Evolutionary conservation across 2,329 filamentous ascomycete species (phyloP).

Genomic region (Trichoderma hamatum): DNA sequence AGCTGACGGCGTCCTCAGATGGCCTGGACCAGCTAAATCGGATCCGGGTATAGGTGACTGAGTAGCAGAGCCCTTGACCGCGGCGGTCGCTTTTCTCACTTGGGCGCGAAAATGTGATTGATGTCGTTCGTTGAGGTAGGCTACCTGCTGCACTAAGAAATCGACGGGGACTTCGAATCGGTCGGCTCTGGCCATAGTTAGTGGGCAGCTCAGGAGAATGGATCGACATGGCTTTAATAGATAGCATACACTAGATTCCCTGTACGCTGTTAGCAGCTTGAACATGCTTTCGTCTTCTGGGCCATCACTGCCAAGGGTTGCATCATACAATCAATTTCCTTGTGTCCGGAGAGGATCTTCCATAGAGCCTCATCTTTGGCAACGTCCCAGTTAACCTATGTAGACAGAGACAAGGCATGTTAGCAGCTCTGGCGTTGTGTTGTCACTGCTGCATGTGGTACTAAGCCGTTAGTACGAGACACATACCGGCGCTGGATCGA

Average conservation of each 20-base stretch:
- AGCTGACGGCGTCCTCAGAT: constrained; percentile 53
- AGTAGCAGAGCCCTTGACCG: constrained; percentile 56
- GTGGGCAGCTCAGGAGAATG: neutral
- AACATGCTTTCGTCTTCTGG: neutral
- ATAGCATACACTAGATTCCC: constrained; percentile 73
- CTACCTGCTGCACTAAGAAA: constrained; percentile 90
- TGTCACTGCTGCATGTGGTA: constrained; percentile 4
- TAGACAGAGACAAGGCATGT: constrained; percentile 9
- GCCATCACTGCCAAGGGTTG: neutral
- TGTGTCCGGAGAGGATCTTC: constrained; percentile 84
- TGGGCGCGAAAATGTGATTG: constrained; percentile 87
- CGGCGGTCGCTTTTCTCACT: constrained; percentile 73
- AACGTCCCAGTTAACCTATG: constrained; percentile 84
- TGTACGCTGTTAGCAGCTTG: constrained; percentile 40
- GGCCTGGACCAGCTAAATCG: constrained; percentile 45
- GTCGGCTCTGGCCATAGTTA: constrained; percentile 56
- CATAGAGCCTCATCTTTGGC: constrained; percentile 86
- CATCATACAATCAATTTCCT: constrained; percentile 80
- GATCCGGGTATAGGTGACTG: constrained; percentile 60
- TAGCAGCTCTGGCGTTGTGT: neutral
- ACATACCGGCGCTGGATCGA: constrained; percentile 82
- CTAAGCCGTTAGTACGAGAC: neutral
- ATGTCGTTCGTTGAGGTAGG: constrained; percentile 90
- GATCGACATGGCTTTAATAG: neutral
- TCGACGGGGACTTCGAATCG: constrained; percentile 83